Evolutionary conservation across 768 basidiomycete genomes (phyloP).

Genomic region (Naganishia friedmannii): DNA sequence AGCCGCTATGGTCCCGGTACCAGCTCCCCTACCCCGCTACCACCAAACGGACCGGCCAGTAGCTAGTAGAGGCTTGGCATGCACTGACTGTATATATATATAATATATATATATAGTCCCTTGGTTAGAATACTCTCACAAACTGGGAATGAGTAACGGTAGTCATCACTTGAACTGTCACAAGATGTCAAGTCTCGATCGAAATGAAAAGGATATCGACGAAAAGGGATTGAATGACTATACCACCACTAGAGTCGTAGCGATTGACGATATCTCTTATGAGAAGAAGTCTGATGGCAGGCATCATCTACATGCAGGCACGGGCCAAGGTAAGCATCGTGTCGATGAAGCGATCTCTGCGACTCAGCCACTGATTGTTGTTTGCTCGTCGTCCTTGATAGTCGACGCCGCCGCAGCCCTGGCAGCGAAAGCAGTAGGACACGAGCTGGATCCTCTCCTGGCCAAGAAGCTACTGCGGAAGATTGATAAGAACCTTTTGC

Average conservation of each 20-base stretch:
- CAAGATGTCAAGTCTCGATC: background rate
- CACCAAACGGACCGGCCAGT: too few relatives aligned
- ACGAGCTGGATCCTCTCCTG: conserved; percentile 33
- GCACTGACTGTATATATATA: background rate
- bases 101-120: too few relatives aligned
- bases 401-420: conserved; percentile 36
- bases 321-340: background rate
- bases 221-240: background rate
- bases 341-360: background rate
- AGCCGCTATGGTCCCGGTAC: background rate
- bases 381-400: background rate
- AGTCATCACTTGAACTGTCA: background rate
- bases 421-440: conserved; percentile 39
- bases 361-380: background rate
- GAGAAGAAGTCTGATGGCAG: background rate
- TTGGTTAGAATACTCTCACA: too few relatives aligned
- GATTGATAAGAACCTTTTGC: conserved; percentile 34
- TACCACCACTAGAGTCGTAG: background rate
- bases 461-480: conserved; percentile 37
- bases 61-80: background rate
- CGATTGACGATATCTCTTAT: background rate
- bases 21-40: too few relatives aligned
- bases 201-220: background rate
- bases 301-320: conserved; percentile 5
- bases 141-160: too few relatives aligned